Conservation (phyloP, 345 rosid species). For the Salix koriyanagi region DNA sequence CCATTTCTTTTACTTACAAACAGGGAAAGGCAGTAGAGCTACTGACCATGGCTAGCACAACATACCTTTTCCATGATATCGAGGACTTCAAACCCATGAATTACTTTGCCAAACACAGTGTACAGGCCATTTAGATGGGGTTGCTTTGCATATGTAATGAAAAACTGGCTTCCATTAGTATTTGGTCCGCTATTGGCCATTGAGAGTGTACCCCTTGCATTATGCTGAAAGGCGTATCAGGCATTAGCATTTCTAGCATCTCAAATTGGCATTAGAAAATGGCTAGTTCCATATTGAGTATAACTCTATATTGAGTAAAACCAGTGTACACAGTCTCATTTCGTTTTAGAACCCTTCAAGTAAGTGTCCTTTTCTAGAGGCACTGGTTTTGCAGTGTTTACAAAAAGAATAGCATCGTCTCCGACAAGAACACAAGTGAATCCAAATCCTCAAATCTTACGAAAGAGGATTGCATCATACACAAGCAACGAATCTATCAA, state of each 20-base stretch:
- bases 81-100: constrained; percentile 97
- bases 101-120: constrained; percentile 90
- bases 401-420: neutral
- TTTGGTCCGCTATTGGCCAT: constrained; percentile 99
- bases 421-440: neutral
- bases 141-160: constrained; percentile 76
- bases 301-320: no score
- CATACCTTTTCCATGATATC: constrained; percentile 97
- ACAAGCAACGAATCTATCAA: neutral
- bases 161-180: constrained; percentile 96
- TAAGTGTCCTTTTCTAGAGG: neutral
- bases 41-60: neutral
- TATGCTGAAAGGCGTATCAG: constrained; percentile 46
- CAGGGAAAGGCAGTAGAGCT: neutral
- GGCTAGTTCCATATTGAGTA: neutral
- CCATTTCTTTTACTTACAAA: neutral
- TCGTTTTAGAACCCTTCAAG: neutral
- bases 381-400: neutral
- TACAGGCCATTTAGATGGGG: constrained; percentile 96
- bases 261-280: neutral
- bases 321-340: neutral
- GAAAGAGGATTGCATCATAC: neutral
- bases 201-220: constrained; percentile 82
- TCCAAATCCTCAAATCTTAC: neutral
- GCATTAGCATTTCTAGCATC: neutral